A percentile compares a stretch with the other conserved stretches of the same genome.
Evolutionary conservation across 108 stramenopile species (phyloP).

Genomic region (Conticribra guillardii): DNA sequence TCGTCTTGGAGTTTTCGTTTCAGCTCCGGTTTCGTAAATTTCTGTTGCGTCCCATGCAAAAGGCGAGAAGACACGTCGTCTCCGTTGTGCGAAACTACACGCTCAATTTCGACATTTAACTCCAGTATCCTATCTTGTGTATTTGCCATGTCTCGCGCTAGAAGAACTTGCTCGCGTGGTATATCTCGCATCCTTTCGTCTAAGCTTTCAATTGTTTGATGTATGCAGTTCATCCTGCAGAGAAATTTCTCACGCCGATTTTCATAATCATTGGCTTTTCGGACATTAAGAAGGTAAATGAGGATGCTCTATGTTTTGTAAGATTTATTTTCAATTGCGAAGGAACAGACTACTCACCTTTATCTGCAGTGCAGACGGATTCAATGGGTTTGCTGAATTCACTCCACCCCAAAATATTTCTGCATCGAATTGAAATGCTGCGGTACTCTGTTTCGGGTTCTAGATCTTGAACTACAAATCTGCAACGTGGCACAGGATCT

Average conservation of each 20-base stretch:
- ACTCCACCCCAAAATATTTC: constrained; percentile 39
- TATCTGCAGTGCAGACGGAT: constrained; percentile 14
- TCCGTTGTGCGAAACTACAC: constrained; percentile 23
- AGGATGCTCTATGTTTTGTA: neutral
- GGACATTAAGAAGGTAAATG: neutral
- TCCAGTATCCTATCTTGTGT: constrained; percentile 34
- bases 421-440: constrained; percentile 28
- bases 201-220: constrained; percentile 27
- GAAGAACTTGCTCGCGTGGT: constrained; percentile 22
- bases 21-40: constrained; percentile 40
- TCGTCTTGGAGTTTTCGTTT: constrained; percentile 32
- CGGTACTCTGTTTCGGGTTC: constrained; percentile 22
- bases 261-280: constrained; percentile 16
- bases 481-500: constrained; percentile 22
- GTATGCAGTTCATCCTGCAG: constrained; percentile 27
- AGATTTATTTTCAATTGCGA: neutral
- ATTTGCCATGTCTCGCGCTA: constrained; percentile 35
- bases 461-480: constrained; percentile 21
- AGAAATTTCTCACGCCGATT: constrained; percentile 30
- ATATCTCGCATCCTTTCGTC: constrained; percentile 13
- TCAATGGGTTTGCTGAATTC: constrained; percentile 24
- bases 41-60: constrained; percentile 49
- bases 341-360: constrained; percentile 11
- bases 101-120: constrained; percentile 41
- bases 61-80: constrained; percentile 37